A percentile compares a stretch with the other conserved stretches of the same genome.
Evolutionary conservation across 2,329 filamentous ascomycete genomes (phyloP).

Genomic region (Paecilomyces sp.): DNA sequence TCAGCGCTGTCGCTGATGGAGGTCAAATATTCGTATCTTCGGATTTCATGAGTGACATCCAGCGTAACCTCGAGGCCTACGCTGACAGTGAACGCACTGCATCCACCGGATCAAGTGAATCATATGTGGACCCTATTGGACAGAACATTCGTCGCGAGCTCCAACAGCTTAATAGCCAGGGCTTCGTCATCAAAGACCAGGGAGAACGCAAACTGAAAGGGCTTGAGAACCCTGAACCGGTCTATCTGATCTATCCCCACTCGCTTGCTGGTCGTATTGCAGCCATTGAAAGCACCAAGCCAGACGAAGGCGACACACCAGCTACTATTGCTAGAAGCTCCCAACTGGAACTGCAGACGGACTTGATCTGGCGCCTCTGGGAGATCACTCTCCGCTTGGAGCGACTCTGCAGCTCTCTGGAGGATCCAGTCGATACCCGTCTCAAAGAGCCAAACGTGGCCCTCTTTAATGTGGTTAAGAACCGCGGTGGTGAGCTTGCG

Average conservation of each 20-base stretch:
- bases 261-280: constrained; percentile 65
- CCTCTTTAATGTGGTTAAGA: constrained; percentile 67
- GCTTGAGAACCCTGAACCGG: constrained; percentile 90
- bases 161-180: constrained; percentile 77
- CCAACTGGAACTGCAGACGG: constrained; percentile 70
- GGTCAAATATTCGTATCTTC: constrained; percentile 95
- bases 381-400: constrained; percentile 81
- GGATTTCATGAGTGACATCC: constrained; percentile 94
- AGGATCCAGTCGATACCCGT: constrained; percentile 56
- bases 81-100: constrained; percentile 72
- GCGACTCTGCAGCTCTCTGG: constrained; percentile 86
- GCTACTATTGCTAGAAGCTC: constrained; percentile 58
- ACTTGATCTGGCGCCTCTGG: constrained; percentile 85
- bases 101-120: constrained; percentile 60
- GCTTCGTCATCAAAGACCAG: constrained; percentile 94
- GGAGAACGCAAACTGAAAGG: constrained; percentile 94
- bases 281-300: constrained; percentile 42
- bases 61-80: constrained; percentile 80
- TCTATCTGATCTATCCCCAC: constrained; percentile 94
- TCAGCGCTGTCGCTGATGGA: constrained; percentile 88
- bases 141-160: constrained; percentile 79
- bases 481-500: constrained; percentile 73
- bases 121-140: constrained; percentile 68
- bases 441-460: constrained; percentile 77
- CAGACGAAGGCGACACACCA: constrained; percentile 35